phyloP scores from a whole-genome alignment of 305 asterid genomes.

The Fraxinus latifolia region DNA sequence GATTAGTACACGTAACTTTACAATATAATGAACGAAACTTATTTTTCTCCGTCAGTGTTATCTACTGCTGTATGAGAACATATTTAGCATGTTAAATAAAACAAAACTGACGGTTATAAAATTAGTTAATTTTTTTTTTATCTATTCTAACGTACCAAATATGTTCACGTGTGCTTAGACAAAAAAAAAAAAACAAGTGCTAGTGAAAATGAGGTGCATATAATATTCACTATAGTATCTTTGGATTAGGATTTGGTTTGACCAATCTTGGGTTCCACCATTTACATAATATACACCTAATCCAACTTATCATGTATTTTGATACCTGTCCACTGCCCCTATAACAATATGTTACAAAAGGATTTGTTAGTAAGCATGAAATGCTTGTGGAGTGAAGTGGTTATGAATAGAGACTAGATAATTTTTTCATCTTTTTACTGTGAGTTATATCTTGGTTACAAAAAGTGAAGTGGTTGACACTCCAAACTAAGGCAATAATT shows the following conservation, averaged over 20 bases:
- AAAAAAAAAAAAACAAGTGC: not conserved
- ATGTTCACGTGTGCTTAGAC: not conserved
- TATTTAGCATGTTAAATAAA: not conserved
- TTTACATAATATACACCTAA: conserved; percentile 44
- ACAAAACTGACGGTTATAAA: not conserved
- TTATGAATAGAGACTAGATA: conserved; percentile 3
- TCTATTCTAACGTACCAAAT: not conserved
- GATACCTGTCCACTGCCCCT: not conserved
- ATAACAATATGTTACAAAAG: not conserved
- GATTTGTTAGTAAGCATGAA: conserved; percentile 21
- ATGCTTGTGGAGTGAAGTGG: conserved; percentile 25
- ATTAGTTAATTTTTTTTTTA: not conserved
- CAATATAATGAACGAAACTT: not conserved
- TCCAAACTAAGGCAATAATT: not conserved
- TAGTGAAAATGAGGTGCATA: not conserved
- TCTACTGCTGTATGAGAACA: not conserved
- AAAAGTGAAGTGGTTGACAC: conserved; percentile 31
- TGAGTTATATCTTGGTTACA: conserved; percentile 20
- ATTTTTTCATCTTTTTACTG: conserved; percentile 11
- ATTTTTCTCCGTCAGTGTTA: not conserved
- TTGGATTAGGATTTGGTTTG: conserved; percentile 48
- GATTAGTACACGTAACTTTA: not conserved
- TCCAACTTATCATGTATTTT: conserved; percentile 30
- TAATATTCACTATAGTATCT: not conserved
- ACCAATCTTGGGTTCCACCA: conserved; percentile 31